Conservation (phyloP, 2,329 filamentous ascomycete genomes). For the Sporothrix brunneoviolacea region DNA sequence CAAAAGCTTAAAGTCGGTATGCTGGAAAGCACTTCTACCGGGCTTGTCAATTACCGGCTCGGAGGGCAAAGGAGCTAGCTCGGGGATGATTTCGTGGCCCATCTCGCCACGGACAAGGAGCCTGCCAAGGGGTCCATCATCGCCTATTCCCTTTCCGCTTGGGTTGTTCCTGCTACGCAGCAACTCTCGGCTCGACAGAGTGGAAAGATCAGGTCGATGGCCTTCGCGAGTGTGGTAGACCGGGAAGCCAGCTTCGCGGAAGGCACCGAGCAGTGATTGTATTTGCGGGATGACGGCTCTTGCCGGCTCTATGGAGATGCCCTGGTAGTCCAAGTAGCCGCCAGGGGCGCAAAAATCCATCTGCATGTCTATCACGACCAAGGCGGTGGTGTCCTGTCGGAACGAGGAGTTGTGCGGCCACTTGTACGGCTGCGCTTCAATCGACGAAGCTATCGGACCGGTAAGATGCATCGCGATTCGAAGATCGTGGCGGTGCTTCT, state of each 20-base stretch:
- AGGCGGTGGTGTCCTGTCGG: not conserved
- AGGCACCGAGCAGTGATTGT: not conserved
- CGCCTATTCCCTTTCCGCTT: constrained; percentile 8
- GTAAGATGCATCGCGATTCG: no score
- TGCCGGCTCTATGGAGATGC: constrained; percentile 13
- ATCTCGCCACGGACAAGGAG: constrained; percentile 14
- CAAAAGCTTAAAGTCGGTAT: constrained; percentile 14
- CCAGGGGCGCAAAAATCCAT: constrained; percentile 13
- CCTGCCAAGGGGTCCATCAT: constrained; percentile 11
- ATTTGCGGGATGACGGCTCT: constrained; percentile 8
- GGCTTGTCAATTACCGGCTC: constrained; percentile 16
- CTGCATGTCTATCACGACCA: constrained; percentile 16
- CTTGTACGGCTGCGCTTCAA: constrained; percentile 11
- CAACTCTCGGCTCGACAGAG: constrained; percentile 5
- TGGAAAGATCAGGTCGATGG: constrained; percentile 14
- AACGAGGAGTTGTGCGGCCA: constrained; percentile 13
- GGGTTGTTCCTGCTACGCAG: constrained; percentile 13
- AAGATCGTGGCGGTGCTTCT: no score
- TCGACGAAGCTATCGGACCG: no score
- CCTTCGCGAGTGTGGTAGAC: constrained; percentile 15
- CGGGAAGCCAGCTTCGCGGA: constrained; percentile 6
- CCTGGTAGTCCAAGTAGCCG: constrained; percentile 13
- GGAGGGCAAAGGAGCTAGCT: constrained; percentile 1
- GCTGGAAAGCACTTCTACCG: constrained; percentile 9
- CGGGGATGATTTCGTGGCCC: constrained; percentile 12